Percentiles rank a stretch among this genome's conserved stretches.
These are phyloP conservation scores for Serendipita indica DNA, from an alignment of 768 basidiomycete species.

Conservation along the genomic window DNA sequence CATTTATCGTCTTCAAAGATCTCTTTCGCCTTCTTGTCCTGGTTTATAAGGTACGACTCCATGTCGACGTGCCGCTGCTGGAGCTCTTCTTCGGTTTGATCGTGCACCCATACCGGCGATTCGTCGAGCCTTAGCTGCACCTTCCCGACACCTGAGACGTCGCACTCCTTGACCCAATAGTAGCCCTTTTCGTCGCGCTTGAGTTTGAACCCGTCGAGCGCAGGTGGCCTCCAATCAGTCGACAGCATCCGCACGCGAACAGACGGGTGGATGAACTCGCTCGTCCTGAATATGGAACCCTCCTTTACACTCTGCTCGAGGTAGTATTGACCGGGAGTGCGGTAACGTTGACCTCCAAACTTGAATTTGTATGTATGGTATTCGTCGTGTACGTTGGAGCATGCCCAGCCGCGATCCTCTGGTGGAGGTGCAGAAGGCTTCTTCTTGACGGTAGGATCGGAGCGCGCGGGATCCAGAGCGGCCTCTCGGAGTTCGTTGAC, in stretches of 20 bases:
- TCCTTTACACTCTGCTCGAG: not conserved
- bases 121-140: too few relatives aligned
- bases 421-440: not conserved
- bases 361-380: not conserved
- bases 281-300: not conserved
- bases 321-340: not conserved
- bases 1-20: not conserved
- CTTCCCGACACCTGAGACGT: too few relatives aligned
- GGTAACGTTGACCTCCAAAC: not conserved
- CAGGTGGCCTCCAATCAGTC: not conserved
- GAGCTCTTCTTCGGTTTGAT: too few relatives aligned
- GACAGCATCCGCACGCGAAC: not conserved
- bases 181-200: not conserved
- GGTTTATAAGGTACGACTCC: too few relatives aligned
- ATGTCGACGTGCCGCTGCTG: too few relatives aligned
- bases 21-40: too few relatives aligned
- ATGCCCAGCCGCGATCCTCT: not conserved
- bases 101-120: too few relatives aligned
- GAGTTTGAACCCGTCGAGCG: slow-evolving; percentile 4
- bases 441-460: not conserved
- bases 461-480: not conserved
- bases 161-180: slow-evolving; percentile 1
- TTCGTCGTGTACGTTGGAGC: not conserved
- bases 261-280: not conserved
- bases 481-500: not conserved